Percentiles rank a stretch among this genome's conserved stretches.
Conservation (phyloP, 2,329 filamentous ascomycete species). For the Calonectria hawksworthii region DNA sequence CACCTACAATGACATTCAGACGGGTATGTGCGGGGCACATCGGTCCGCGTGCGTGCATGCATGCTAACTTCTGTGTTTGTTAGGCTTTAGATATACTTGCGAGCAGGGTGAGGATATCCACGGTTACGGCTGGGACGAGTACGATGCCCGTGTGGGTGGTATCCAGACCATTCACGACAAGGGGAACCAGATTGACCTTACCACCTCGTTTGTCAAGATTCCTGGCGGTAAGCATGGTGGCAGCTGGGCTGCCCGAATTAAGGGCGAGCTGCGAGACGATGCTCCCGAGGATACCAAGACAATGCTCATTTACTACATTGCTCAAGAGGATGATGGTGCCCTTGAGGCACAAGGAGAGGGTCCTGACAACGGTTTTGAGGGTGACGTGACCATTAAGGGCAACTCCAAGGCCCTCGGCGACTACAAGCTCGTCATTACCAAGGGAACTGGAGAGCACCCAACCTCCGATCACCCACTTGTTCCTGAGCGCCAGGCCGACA, state of each 20-base stretch:
- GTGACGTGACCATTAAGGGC: conserved; percentile 79
- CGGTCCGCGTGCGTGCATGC: neutral
- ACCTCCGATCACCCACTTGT: conserved; percentile 76
- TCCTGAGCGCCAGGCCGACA: conserved; percentile 78
- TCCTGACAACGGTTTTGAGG: conserved; percentile 65
- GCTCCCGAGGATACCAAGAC: conserved; percentile 78
- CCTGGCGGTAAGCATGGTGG: conserved; percentile 88
- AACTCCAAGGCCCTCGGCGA: conserved; percentile 79
- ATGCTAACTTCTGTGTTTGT: neutral
- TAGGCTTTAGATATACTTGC: conserved; percentile 93
- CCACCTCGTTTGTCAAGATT: conserved; percentile 93
- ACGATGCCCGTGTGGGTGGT: conserved; percentile 89
- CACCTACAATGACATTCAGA: conserved; percentile 79
- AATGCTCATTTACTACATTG: conserved; percentile 85
- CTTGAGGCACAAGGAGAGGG: conserved; percentile 71
- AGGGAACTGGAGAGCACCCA: conserved; percentile 74
- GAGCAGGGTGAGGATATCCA: conserved; percentile 95
- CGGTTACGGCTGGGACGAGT: conserved; percentile 98
- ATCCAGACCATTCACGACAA: conserved; percentile 92
- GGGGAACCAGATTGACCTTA: conserved; percentile 89
- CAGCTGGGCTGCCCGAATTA: conserved; percentile 92
- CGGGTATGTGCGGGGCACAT: conserved; percentile 68
- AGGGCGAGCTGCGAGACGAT: conserved; percentile 81
- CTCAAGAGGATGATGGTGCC: conserved; percentile 80
- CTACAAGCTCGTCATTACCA: conserved; percentile 84